Conservation (phyloP, 1,139 yeast genomes). For the Diutina ranongensis region DNA sequence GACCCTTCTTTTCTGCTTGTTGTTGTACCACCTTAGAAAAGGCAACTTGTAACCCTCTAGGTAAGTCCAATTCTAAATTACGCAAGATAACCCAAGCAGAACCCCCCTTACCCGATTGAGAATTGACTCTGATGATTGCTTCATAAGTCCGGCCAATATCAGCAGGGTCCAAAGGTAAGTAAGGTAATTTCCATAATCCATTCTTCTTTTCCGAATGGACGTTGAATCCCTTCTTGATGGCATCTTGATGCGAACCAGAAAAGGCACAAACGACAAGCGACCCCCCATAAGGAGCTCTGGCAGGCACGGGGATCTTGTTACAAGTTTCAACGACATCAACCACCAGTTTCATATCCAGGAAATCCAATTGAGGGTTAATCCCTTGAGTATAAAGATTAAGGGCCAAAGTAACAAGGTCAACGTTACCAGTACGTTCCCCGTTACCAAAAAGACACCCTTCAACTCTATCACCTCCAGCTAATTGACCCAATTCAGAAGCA, state of each 20-base stretch:
- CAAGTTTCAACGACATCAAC: slow-evolving; percentile 6
- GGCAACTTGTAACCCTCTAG: slow-evolving; percentile 5
- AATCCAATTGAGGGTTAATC: slow-evolving; percentile 3
- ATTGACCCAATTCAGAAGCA: slow-evolving; percentile 3
- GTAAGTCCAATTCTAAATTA: slow-evolving; percentile 5
- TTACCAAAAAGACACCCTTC: slow-evolving; percentile 6
- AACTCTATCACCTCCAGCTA: slow-evolving; percentile 4
- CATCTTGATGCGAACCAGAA: slow-evolving; percentile 6
- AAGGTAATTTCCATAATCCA: slow-evolving; percentile 5
- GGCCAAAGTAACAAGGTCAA: slow-evolving; percentile 4
- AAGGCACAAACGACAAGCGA: slow-evolving; percentile 6
- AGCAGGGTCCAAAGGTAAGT: slow-evolving; percentile 6
- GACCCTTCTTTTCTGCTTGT: slow-evolving; percentile 3
- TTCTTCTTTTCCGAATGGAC: not conserved
- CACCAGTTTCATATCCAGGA: slow-evolving; percentile 3
- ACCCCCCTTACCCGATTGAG: slow-evolving; percentile 6
- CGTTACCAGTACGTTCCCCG: slow-evolving; percentile 6
- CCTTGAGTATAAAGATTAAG: slow-evolving; percentile 6
- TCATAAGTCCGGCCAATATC: slow-evolving; percentile 6
- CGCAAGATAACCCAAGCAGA: slow-evolving; percentile 3
- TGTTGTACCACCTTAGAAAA: slow-evolving; percentile 5
- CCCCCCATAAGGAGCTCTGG: slow-evolving; percentile 6
- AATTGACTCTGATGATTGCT: slow-evolving; percentile 6
- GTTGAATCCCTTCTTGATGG: slow-evolving; percentile 6
- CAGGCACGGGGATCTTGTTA: slow-evolving; percentile 6